A percentile compares a stretch with the other conserved stretches of the same genome.
Conservation (phyloP, 345 rosid genomes). For the Nasturtium officinale region DNA sequence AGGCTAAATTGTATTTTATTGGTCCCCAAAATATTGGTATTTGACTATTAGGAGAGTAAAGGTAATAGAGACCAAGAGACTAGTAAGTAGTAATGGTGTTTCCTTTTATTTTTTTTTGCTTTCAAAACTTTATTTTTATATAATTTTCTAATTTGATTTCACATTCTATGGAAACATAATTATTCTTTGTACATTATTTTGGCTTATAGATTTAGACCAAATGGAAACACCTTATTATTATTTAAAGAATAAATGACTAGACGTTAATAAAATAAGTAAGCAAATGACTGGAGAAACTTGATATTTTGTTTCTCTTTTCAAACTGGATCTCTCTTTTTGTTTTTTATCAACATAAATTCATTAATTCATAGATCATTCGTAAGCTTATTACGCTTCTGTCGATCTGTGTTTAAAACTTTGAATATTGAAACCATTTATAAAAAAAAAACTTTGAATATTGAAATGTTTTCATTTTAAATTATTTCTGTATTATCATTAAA, state of each 20-base stretch:
- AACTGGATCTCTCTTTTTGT: neutral
- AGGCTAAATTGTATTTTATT: neutral
- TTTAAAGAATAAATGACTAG: too few species aligned
- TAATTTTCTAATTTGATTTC: constrained; percentile 17
- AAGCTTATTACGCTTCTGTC: neutral
- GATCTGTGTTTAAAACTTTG: neutral
- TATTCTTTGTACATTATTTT: neutral
- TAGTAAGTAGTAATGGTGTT: neutral
- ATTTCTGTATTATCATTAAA: too few species aligned
- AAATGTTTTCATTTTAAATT: neutral
- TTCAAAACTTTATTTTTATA: neutral
- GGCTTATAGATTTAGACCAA: neutral
- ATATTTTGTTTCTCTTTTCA: neutral
- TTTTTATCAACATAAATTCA: neutral
- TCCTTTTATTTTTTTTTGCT: neutral
- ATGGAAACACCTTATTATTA: too few species aligned
- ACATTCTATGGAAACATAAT: constrained; percentile 6
- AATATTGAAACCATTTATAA: too few species aligned
- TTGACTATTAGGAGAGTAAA: neutral
- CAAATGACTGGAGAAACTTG: neutral
- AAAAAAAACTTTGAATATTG: neutral
- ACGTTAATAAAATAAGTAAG: too few species aligned
- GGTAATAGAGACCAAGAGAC: neutral
- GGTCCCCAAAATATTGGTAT: neutral
- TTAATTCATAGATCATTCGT: neutral